Evolutionary conservation across 2,329 filamentous ascomycete species (phyloP).

Genomic region (Neoascochyta sp.): DNA sequence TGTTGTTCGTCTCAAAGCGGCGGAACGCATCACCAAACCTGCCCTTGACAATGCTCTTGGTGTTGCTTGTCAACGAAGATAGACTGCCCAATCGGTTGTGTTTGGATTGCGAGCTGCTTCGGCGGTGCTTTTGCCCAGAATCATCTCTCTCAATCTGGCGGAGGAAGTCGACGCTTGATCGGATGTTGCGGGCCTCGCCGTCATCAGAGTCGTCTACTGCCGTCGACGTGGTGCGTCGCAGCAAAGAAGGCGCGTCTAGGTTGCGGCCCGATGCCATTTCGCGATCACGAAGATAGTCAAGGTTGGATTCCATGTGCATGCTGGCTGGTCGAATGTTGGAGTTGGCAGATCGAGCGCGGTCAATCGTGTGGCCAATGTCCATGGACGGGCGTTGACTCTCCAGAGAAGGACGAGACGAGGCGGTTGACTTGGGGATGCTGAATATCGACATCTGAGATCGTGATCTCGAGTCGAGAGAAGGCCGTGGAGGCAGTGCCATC

Average conservation of each 20-base stretch:
- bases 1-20: conserved; percentile 66
- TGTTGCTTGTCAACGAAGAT: conserved; percentile 63
- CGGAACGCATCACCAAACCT: conserved; percentile 94
- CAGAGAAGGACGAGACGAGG: conserved; percentile 63
- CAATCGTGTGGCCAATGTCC: conserved; percentile 58
- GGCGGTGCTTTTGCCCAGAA: conserved; percentile 52
- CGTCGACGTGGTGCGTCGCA: conserved; percentile 26
- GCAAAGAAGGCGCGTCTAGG: conserved; percentile 30
- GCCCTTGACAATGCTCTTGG: conserved; percentile 78
- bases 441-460: conserved; percentile 51
- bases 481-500: conserved; percentile 38
- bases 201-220: conserved; percentile 39
- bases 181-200: conserved; percentile 62
- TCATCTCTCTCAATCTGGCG: conserved; percentile 65
- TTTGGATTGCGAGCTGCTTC: conserved; percentile 56
- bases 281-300: conserved; percentile 77
- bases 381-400: conserved; percentile 64
- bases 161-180: conserved; percentile 79
- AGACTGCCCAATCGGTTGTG: conserved; percentile 71
- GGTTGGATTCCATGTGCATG: conserved; percentile 75
- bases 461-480: conserved; percentile 46
- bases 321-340: conserved; percentile 71
- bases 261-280: conserved; percentile 53
- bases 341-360: conserved; percentile 61
- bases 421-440: conserved; percentile 52